Percentiles rank a stretch among this genome's conserved stretches.
Conservation (phyloP, 2,329 filamentous ascomycete species). For the Lecanosticta acicola region DNA sequence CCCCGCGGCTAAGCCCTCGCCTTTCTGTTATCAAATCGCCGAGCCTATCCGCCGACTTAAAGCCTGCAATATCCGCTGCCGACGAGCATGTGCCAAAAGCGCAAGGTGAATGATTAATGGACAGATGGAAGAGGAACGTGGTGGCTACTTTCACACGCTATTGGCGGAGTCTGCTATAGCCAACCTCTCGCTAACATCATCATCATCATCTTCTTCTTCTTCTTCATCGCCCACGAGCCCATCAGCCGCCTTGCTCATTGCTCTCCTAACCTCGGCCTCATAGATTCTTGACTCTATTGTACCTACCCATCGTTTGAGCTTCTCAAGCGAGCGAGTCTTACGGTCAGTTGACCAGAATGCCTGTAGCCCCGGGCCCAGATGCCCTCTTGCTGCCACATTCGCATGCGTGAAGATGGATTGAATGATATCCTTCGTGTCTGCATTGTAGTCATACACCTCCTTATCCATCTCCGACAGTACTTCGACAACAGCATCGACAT, state of each 20-base stretch:
- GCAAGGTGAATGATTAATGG: background rate
- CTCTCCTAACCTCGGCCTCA: conserved; percentile 1
- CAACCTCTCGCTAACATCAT: background rate
- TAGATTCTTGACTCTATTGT: conserved; percentile 2
- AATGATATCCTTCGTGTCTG: conserved; percentile 40
- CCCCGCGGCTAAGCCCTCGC: conserved; percentile 2
- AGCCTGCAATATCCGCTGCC: conserved; percentile 1
- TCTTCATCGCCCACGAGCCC: background rate
- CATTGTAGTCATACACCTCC: conserved; percentile 55
- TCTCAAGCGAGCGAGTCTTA: conserved; percentile 28
- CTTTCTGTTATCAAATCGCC: conserved; percentile 5
- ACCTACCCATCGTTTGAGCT: conserved; percentile 13
- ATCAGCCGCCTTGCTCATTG: conserved; percentile 1
- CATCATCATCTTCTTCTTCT: background rate
- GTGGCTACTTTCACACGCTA: background rate
- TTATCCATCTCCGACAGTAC: conserved; percentile 62
- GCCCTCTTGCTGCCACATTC: conserved; percentile 22
- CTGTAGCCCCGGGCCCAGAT: conserved; percentile 17
- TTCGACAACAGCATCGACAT: conserved; percentile 51
- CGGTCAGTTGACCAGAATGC: conserved; percentile 35
- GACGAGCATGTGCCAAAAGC: background rate
- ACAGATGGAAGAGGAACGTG: conserved; percentile 1
- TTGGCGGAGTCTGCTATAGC: background rate
- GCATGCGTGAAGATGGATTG: conserved; percentile 32
- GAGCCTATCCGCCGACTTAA: background rate